Conservation (phyloP, 345 rosid genomes). For the Chamaenerion angustifolium region DNA sequence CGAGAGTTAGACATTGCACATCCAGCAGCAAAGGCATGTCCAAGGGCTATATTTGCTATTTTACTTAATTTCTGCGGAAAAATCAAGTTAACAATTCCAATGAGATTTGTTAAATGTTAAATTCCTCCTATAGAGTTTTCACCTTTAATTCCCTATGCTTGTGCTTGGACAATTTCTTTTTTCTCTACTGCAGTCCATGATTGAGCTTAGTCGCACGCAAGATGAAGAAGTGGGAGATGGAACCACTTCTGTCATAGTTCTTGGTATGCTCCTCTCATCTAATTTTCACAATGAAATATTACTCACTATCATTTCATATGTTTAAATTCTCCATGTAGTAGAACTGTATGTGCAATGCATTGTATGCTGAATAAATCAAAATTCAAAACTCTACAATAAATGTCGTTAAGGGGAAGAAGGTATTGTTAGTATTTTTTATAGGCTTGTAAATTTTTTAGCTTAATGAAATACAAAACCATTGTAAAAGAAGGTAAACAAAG, state of each 20-base stretch:
- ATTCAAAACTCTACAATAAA: no score
- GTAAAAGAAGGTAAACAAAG: no score
- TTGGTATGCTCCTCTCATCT: constrained; percentile 35
- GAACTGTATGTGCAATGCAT: no score
- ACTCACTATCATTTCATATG: not conserved
- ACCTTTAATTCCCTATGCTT: constrained; percentile 1
- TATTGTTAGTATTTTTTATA: no score
- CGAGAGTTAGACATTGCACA: constrained; percentile 89
- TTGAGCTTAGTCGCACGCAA: constrained; percentile 87
- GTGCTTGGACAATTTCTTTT: constrained; percentile 4
- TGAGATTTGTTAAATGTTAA: not conserved
- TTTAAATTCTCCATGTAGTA: not conserved
- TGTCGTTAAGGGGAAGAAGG: no score
- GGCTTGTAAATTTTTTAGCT: no score
- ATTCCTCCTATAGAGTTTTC: not conserved
- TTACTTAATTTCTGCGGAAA: no score
- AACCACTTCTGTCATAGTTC: constrained; percentile 90
- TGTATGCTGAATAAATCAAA: no score
- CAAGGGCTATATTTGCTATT: not conserved
- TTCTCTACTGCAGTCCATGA: constrained; percentile 61
- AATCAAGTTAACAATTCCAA: no score
- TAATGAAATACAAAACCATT: no score
- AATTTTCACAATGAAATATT: not conserved
- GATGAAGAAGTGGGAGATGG: constrained; percentile 99
- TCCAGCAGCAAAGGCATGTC: constrained; percentile 81